These are phyloP conservation scores for Fusarium oligoseptatum DNA, from an alignment of 2,329 filamentous ascomycete species.

Conservation along the genomic window DNA sequence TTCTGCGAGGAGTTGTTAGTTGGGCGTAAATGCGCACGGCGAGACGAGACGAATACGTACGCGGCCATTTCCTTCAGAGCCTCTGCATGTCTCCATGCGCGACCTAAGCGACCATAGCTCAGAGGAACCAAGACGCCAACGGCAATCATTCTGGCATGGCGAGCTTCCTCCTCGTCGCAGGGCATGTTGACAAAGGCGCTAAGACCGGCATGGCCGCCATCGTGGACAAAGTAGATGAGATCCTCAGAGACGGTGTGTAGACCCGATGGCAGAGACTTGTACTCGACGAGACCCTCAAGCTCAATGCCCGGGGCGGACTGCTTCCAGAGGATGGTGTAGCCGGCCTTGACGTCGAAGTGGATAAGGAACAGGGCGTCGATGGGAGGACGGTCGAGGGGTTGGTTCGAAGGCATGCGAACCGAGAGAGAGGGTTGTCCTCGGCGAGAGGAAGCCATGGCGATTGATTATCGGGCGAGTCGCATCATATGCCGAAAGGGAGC, in stretches of 20 bases:
- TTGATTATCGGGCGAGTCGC: slow-evolving; percentile 45
- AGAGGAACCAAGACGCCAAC: slow-evolving; percentile 90
- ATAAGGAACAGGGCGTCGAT: slow-evolving; percentile 88
- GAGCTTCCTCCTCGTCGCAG: slow-evolving; percentile 79
- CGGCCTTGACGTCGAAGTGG: slow-evolving; percentile 91
- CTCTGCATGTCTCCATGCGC: slow-evolving; percentile 89
- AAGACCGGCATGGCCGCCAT: slow-evolving; percentile 82
- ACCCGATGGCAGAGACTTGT: slow-evolving; percentile 94
- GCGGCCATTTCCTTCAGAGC: slow-evolving; percentile 79
- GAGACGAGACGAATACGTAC: slow-evolving; percentile 57
- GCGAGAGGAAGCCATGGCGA: slow-evolving; percentile 57
- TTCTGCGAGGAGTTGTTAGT: slow-evolving; percentile 54
- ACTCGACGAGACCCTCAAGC: slow-evolving; percentile 91
- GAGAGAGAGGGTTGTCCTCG: slow-evolving; percentile 57
- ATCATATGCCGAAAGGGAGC: slow-evolving; percentile 41
- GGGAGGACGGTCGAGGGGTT: slow-evolving; percentile 50
- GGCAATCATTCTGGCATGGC: slow-evolving; percentile 92
- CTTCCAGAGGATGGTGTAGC: slow-evolving; percentile 93
- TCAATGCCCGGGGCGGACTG: slow-evolving; percentile 75
- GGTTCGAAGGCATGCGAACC: slow-evolving; percentile 50
- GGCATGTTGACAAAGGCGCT: slow-evolving; percentile 91
- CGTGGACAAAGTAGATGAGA: slow-evolving; percentile 94
- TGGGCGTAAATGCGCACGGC: slow-evolving; percentile 5
- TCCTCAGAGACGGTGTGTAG: slow-evolving; percentile 90
- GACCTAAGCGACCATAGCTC: slow-evolving; percentile 85